These are phyloP conservation scores for Sporothrix schenckii DNA, from an alignment of 2,329 filamentous ascomycete genomes.

Conservation along the genomic window DNA sequence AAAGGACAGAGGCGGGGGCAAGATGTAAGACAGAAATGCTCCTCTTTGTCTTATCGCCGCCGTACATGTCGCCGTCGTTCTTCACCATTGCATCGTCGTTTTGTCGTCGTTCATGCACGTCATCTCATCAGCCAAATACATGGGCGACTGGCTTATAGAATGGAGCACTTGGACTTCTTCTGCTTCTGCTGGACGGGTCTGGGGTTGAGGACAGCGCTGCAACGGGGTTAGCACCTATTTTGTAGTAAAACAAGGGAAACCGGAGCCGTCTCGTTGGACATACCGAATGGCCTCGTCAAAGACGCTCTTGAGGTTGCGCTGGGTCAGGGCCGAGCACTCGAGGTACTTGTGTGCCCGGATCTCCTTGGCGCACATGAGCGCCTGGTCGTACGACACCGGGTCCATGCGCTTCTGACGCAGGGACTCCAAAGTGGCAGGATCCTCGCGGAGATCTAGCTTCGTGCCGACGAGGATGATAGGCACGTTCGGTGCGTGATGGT, in stretches of 20 bases:
- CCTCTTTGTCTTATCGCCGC: not conserved
- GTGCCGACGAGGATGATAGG: slow-evolving; percentile 97
- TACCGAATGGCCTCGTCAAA: slow-evolving; percentile 99
- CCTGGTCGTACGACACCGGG: slow-evolving; percentile 93
- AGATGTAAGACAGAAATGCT: too few species aligned
- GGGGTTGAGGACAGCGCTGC: slow-evolving; percentile 72
- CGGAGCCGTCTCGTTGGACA: slow-evolving; percentile 41
- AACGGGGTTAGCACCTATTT: not conserved
- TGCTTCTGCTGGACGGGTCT: slow-evolving; percentile 59
- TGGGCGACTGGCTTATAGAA: slow-evolving; percentile 57
- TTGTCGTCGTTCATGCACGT: slow-evolving; percentile 15
- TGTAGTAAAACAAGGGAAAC: too few species aligned
- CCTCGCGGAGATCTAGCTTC: slow-evolving; percentile 93
- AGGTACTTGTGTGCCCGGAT: slow-evolving; percentile 97
- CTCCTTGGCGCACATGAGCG: slow-evolving; percentile 84
- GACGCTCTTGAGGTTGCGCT: slow-evolving; percentile 96
- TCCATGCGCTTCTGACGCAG: slow-evolving; percentile 93
- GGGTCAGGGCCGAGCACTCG: slow-evolving; percentile 95
- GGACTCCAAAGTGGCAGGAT: slow-evolving; percentile 77
- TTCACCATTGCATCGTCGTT: slow-evolving; percentile 14
- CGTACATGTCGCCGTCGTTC: slow-evolving; percentile 20
- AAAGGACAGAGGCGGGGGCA: not conserved
- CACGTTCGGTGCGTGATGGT: slow-evolving; percentile 92
- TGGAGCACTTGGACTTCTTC: slow-evolving; percentile 69
- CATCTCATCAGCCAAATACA: slow-evolving; percentile 23